Evolutionary conservation across 306 rosid species (phyloP).

Genomic region (Canavalia gladiata): DNA sequence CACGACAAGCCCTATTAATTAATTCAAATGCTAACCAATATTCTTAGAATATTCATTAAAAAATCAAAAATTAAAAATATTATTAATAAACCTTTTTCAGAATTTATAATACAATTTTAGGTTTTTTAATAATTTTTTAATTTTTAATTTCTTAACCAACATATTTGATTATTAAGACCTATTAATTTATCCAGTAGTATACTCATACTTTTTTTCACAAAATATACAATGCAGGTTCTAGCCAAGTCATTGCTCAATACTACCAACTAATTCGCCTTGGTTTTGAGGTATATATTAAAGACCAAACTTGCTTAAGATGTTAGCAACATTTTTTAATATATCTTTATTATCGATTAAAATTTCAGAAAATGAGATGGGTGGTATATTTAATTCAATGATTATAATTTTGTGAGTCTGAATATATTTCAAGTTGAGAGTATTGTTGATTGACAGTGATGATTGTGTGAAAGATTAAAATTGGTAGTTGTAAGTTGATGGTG

Average conservation of each 20-base stretch:
- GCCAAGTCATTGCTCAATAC: constrained; percentile 96
- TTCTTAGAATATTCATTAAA: too few species aligned
- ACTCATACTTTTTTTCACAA: constrained; percentile 9
- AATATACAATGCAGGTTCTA: constrained; percentile 75
- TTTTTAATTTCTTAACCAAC: too few species aligned
- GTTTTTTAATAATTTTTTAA: too few species aligned
- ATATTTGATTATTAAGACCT: background rate
- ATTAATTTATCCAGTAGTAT: background rate
- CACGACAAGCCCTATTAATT: background rate
- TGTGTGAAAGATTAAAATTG: background rate
- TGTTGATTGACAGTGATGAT: background rate
- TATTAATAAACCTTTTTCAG: too few species aligned
- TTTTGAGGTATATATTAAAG: constrained; percentile 61
- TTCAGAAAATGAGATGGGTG: background rate
- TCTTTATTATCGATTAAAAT: too few species aligned
- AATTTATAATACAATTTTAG: too few species aligned
- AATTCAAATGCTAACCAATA: too few species aligned
- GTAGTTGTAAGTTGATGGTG: background rate
- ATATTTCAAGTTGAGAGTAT: background rate
- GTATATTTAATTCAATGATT: background rate
- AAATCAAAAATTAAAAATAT: too few species aligned
- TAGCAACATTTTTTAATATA: too few species aligned
- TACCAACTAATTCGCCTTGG: constrained; percentile 95
- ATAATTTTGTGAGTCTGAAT: background rate
- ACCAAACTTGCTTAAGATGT: background rate